A percentile compares a stretch with the other conserved stretches of the same genome.
Conservation (phyloP, 2,329 filamentous ascomycete species). For the Epichloe typhina region DNA sequence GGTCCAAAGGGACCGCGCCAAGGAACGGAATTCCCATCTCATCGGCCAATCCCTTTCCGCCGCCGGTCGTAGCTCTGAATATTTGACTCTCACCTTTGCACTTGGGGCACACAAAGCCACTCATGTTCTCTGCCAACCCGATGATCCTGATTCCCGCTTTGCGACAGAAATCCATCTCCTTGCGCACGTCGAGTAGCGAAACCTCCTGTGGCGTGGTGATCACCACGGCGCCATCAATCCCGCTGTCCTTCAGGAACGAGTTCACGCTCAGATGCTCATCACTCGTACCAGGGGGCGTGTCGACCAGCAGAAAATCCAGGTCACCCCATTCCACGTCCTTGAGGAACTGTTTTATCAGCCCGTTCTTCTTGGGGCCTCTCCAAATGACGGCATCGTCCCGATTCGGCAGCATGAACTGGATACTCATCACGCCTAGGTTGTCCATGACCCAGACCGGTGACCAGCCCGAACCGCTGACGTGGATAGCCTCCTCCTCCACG, state of each 20-base stretch:
- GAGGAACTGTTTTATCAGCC: constrained; percentile 91
- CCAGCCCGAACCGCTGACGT: constrained; percentile 81
- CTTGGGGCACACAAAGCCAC: constrained; percentile 87
- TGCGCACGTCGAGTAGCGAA: constrained; percentile 78
- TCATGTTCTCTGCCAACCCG: constrained; percentile 96
- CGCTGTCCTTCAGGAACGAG: constrained; percentile 76
- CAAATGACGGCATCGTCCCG: constrained; percentile 93
- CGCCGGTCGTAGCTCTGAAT: constrained; percentile 83
- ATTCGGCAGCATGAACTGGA: constrained; percentile 95
- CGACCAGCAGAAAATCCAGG: constrained; percentile 82
- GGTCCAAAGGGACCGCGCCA: constrained; percentile 81
- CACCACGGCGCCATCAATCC: constrained; percentile 85
- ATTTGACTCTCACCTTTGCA: constrained; percentile 76
- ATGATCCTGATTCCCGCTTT: constrained; percentile 85
- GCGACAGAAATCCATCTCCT: constrained; percentile 94
- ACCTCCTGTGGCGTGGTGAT: constrained; percentile 96
- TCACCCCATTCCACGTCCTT: constrained; percentile 98
- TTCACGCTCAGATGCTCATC: constrained; percentile 96
- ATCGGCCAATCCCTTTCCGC: constrained; percentile 63
- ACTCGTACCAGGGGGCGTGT: constrained; percentile 93
- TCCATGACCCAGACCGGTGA: constrained; percentile 91
- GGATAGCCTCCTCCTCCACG: constrained; percentile 84
- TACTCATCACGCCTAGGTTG: constrained; percentile 90
- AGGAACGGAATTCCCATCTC: constrained; percentile 84
- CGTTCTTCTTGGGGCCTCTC: constrained; percentile 97